Evolutionary conservation across 1,284 basidiomycete genomes (phyloP).

Genomic region (Cutaneotrichosporon cutaneum): DNA sequence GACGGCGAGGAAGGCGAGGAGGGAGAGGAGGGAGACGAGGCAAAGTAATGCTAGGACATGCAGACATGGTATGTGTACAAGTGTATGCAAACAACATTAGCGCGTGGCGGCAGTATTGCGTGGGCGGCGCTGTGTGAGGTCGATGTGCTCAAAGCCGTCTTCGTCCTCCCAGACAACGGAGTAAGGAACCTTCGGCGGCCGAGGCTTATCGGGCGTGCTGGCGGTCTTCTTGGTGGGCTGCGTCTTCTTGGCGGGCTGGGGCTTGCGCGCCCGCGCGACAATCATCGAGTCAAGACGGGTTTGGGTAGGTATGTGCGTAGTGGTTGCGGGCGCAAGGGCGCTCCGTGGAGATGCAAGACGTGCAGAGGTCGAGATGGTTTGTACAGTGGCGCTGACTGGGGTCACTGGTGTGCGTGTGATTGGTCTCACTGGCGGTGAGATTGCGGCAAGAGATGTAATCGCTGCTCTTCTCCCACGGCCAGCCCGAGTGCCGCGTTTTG

Average conservation of each 20-base stretch:
- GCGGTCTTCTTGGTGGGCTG: background rate
- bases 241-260: background rate
- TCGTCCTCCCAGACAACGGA: constrained; percentile 5
- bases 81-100: background rate
- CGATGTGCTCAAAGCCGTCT: constrained; percentile 15
- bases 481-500: background rate
- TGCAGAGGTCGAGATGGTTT: background rate
- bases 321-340: background rate
- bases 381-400: background rate
- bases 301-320: background rate
- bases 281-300: constrained; percentile 13
- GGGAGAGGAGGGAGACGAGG: background rate
- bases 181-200: background rate
- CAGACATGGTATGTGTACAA: background rate
- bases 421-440: no score
- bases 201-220: background rate
- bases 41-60: background rate
- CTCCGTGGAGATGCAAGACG: background rate
- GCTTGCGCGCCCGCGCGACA: constrained; percentile 4
- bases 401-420: no score
- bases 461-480: background rate
- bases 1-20: constrained; percentile 13
- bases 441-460: no score
- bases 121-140: constrained; percentile 10
- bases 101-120: no score